Conservation (phyloP, 2,329 filamentous ascomycete species). For the Calcarisporium arbuscula region DNA sequence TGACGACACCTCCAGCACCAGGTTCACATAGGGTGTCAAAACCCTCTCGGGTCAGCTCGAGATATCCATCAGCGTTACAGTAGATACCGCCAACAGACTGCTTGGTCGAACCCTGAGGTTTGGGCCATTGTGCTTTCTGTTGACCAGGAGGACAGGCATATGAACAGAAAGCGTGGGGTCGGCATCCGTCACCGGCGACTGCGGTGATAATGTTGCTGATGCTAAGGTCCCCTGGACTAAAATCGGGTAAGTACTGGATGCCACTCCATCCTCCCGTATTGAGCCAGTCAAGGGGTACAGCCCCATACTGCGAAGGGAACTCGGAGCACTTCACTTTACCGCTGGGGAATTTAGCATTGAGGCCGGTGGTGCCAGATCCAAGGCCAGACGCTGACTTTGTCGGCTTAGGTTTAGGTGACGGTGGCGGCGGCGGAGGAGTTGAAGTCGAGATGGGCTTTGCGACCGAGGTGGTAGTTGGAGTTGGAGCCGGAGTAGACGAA, state of each 20-base stretch:
- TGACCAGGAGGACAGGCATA: slow-evolving; percentile 90
- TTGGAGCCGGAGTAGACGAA: slow-evolving; percentile 22
- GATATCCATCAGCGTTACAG: slow-evolving; percentile 67
- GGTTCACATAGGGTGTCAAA: slow-evolving; percentile 66
- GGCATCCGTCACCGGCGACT: slow-evolving; percentile 53
- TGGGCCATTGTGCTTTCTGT: slow-evolving; percentile 87
- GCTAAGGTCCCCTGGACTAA: slow-evolving; percentile 37
- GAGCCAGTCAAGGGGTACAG: slow-evolving; percentile 63
- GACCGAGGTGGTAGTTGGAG: slow-evolving; percentile 13
- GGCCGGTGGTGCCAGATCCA: slow-evolving; percentile 37
- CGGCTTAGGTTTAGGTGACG: slow-evolving; percentile 18
- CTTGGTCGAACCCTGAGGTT: slow-evolving; percentile 66
- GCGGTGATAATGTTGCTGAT: slow-evolving; percentile 63
- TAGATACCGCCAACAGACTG: slow-evolving; percentile 85
- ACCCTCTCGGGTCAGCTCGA: slow-evolving; percentile 67
- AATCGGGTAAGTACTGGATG: slow-evolving; percentile 59
- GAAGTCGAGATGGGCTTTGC: slow-evolving; percentile 6
- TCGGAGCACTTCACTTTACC: slow-evolving; percentile 62
- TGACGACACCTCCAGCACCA: slow-evolving; percentile 63
- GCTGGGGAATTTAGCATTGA: slow-evolving; percentile 67
- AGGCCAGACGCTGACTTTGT: slow-evolving; percentile 15
- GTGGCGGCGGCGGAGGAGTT: slow-evolving; percentile 14
- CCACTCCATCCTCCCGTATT: slow-evolving; percentile 71
- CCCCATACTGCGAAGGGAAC: slow-evolving; percentile 80
- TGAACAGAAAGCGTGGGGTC: slow-evolving; percentile 68